A percentile compares a stretch with the other conserved stretches of the same genome.
phyloP scores from a whole-genome alignment of 2,329 filamentous ascomycete species.

The Talaromyces islandicus region DNA sequence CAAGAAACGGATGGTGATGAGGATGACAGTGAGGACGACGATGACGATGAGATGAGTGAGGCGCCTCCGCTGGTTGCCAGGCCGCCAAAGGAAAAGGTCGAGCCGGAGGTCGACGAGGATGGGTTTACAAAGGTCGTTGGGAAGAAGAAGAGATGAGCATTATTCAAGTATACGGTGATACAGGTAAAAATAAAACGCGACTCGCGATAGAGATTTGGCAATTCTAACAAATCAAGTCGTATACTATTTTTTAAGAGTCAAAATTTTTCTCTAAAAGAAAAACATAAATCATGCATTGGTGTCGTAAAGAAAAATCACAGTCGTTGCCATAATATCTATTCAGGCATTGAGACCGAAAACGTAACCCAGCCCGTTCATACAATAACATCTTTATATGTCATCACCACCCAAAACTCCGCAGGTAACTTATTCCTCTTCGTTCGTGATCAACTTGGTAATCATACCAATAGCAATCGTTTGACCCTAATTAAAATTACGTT shows the following conservation, averaged over 20 bases:
- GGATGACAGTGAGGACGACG: slow-evolving; percentile 58
- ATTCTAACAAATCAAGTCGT: neutral
- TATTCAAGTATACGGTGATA: neutral
- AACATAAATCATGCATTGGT: neutral
- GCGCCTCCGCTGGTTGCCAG: slow-evolving; percentile 56
- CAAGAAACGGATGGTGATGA: slow-evolving; percentile 57
- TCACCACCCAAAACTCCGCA: neutral
- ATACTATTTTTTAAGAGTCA: neutral
- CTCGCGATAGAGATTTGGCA: neutral
- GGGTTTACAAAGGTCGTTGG: slow-evolving; percentile 71
- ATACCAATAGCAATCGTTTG: slow-evolving; percentile 99
- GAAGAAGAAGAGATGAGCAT: slow-evolving; percentile 55
- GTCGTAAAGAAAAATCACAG: neutral
- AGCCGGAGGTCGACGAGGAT: slow-evolving; percentile 72
- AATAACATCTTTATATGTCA: neutral
- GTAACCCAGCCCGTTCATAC: neutral
- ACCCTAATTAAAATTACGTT: slow-evolving; percentile 53
- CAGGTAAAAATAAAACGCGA: neutral
- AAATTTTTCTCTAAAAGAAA: neutral
- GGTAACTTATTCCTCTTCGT: slow-evolving; percentile 16
- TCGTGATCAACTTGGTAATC: slow-evolving; percentile 79
- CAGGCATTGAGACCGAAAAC: neutral
- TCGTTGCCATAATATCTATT: neutral
- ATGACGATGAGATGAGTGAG: slow-evolving; percentile 59
- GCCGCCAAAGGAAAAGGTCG: slow-evolving; percentile 55